Evolutionary conservation across 78 protist genomes (phyloP), one percentile per base, ranked within the genome.

Genomic region (Abeoforma whisleri): DNA sequence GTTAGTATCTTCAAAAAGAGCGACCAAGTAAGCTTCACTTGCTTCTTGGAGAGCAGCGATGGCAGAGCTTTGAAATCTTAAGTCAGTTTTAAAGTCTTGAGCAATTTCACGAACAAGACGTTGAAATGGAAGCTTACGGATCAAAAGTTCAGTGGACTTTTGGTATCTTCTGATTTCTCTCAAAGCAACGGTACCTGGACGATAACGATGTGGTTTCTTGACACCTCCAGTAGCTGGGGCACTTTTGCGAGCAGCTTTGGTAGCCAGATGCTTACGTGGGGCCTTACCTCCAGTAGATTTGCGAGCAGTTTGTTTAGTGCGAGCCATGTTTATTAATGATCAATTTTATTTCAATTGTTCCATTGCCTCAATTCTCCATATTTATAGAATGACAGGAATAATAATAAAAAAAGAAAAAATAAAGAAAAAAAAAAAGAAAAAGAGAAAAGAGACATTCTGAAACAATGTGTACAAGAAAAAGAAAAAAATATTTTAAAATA

Each of bases 281-380:
- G 94, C 97, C 91, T 94, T 94, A 76, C 95, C 97, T 68, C 97
- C 97, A 68, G 97, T 94, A 68, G 94, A 90, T 90, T 94, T 94
- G 80, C 97, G 94, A 1, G 97, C 97, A 34, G 97, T 94, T 87
- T 94, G 97, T 91, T 94, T 94, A 57, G 97, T 94, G 48, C 97
- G 94, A 57, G 97, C 97, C 97, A 94, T 93, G 32, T 33, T 85
- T 0, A 80, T 8, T 40, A 68, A n/a, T n/a, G n/a, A n/a, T n/a
- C n/a, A 94, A 91, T 93, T 93, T n/a, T n/a, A n/a, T n/a, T n/a
- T n/a, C n/a, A n/a, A n/a, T n/a, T n/a, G n/a, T n/a, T n/a, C 70
- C 28, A 28, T 68, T n/a, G 28, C 70, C 28, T 28, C 28, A 28
- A 68, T n/a, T 68, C 39, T 68, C n/a, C n/a, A n/a, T n/a, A n/a